Conservation (phyloP, 345 rosid species). For the Eucalyptus microcorys region DNA sequence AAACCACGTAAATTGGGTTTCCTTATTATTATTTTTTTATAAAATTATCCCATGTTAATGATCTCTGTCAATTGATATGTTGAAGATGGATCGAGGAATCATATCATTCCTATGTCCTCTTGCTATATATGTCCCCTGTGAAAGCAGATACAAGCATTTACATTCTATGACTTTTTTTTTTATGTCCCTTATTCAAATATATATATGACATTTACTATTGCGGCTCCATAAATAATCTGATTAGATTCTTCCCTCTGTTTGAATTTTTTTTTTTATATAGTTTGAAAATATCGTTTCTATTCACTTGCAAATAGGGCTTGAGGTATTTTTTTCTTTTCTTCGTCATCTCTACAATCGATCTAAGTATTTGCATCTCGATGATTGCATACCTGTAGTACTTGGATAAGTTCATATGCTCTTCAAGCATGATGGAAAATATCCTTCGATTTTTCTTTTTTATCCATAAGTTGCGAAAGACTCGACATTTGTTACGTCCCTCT, state of each 20-base stretch:
- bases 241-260: background rate
- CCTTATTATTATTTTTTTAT: too few species aligned
- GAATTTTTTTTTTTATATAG: background rate
- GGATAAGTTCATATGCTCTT: background rate
- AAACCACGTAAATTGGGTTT: rapidly evolving
- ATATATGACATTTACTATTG: too few species aligned
- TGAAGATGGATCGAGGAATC: background rate
- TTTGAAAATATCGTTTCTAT: background rate
- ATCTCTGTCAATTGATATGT: background rate
- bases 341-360: background rate
- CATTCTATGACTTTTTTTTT: background rate
- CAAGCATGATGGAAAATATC: background rate
- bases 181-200: too few species aligned
- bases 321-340: background rate
- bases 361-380: background rate
- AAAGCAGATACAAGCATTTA: background rate
- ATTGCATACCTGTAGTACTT: background rate
- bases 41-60: background rate
- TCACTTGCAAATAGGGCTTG: background rate
- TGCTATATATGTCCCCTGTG: background rate
- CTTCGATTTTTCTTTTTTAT: background rate
- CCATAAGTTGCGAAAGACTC: background rate
- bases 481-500: background rate
- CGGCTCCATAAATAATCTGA: background rate
- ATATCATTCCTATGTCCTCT: background rate